These are phyloP conservation scores for Pyrenopolyporus hunteri DNA, from an alignment of 495 filamentous ascomycete genomes.

Conservation along the genomic window DNA sequence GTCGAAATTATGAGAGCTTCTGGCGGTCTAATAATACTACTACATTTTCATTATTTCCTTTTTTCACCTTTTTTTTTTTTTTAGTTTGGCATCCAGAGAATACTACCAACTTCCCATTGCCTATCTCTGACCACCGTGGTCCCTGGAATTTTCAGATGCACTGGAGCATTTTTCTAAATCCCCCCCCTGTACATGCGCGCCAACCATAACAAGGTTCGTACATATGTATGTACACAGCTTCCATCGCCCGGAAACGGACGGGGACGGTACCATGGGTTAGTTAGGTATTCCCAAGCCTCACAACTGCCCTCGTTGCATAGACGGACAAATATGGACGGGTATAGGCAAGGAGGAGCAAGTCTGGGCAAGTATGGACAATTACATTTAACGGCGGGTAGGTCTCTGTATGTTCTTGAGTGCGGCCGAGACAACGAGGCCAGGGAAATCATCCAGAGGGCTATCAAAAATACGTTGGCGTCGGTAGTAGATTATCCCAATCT, in stretches of 20 bases:
- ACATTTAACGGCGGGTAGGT: too few species aligned
- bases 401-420: constrained; percentile 13
- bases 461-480: not conserved
- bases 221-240: too few species aligned
- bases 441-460: constrained; percentile 2
- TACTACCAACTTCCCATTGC: not conserved
- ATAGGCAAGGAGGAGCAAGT: too few species aligned
- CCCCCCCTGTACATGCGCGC: constrained; percentile 25
- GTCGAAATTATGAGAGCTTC: constrained; percentile 22
- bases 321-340: not conserved
- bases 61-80: not conserved
- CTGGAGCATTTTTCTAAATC: constrained; percentile 8
- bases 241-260: constrained; percentile 7
- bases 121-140: constrained; percentile 8
- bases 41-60: constrained; percentile 15
- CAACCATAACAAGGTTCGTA: too few species aligned
- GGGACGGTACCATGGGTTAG: not conserved
- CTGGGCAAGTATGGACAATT: too few species aligned
- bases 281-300: not conserved
- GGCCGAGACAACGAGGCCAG: constrained; percentile 25
- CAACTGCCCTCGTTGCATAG: not conserved
- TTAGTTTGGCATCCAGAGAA: not conserved
- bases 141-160: constrained; percentile 21
- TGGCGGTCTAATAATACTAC: constrained; percentile 36
- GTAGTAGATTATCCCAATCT: constrained; percentile 1